Percentiles rank a stretch among this genome's conserved stretches.
These are phyloP conservation scores for Erodium moschatum DNA, from an alignment of 441 rosid species.

Conservation along the genomic window DNA sequence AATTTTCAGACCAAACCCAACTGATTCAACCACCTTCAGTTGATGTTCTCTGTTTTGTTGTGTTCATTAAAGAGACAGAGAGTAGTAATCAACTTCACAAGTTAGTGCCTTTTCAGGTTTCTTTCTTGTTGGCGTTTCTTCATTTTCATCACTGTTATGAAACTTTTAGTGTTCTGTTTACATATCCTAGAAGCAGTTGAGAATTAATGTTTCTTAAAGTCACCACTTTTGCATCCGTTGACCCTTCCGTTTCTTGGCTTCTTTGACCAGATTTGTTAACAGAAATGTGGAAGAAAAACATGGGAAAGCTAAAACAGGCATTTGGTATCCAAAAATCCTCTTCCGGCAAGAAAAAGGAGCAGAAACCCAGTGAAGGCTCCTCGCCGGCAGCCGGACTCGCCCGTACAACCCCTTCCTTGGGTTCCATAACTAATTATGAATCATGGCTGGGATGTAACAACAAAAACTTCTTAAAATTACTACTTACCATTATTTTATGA, in stretches of 20 bases:
- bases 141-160: not conserved
- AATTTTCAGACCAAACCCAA: not conserved
- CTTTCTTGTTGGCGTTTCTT: no score
- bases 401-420: not conserved
- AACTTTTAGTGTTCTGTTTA: no score
- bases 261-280: not conserved
- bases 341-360: not conserved
- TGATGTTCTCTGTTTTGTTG: not conserved
- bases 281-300: constrained; percentile 4
- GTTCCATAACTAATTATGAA: not conserved
- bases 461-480: not conserved
- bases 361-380: not conserved
- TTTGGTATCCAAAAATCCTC: not conserved
- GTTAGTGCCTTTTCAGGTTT: not conserved
- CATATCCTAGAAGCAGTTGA: no score
- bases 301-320: not conserved
- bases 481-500: not conserved
- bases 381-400: not conserved
- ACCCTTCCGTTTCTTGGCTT: not conserved
- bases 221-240: not conserved
- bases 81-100: no score
- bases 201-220: not conserved
- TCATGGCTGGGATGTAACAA: not conserved
- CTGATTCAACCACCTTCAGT: not conserved
- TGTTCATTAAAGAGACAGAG: not conserved